Evolutionary conservation across 768 basidiomycete species (phyloP).

Genomic region (Rhizopogon sp.): DNA sequence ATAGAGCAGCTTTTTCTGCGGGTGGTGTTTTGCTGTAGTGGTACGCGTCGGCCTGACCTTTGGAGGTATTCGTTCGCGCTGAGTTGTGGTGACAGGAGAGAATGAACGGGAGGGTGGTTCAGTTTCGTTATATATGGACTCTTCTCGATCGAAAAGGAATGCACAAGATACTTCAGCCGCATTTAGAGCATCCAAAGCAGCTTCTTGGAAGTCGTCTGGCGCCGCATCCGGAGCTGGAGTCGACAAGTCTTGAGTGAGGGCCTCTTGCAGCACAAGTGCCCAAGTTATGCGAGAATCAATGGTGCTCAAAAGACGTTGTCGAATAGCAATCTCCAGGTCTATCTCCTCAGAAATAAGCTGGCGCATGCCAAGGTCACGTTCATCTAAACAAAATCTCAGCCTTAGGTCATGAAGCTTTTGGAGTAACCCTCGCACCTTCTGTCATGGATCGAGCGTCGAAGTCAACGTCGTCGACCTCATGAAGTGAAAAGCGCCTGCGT

Average conservation of each 20-base stretch:
- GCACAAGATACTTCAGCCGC: constrained; percentile 34
- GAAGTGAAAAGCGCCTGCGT: constrained; percentile 8
- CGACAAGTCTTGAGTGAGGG: constrained; percentile 19
- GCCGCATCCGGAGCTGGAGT: constrained; percentile 8
- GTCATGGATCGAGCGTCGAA: constrained; percentile 4
- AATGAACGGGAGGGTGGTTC: constrained; percentile 16
- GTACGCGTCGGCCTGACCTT: constrained; percentile 24
- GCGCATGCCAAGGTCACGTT: constrained; percentile 13
- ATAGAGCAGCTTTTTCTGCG: constrained; percentile 34
- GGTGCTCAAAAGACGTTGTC: constrained; percentile 35
- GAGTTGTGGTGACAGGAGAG: constrained; percentile 12
- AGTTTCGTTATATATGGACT: constrained; percentile 1
- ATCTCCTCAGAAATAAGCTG: constrained; percentile 32
- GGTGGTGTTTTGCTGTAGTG: constrained; percentile 17
- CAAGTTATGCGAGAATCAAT: constrained; percentile 42
- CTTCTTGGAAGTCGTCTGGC: constrained; percentile 30
- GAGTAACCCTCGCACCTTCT: constrained; percentile 13
- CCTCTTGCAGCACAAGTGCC: constrained; percentile 36
- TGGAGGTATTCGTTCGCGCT: constrained; percentile 12
- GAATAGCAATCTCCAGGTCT: constrained; percentile 38
- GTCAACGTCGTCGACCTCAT: constrained; percentile 8
- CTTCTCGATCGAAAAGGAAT: constrained; percentile 31
- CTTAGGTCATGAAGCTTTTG: background rate
- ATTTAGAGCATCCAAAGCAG: constrained; percentile 38
- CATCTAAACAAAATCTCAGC: constrained; percentile 1